A percentile compares a stretch with the other conserved stretches of the same genome.
phyloP scores from a whole-genome alignment of 1,284 basidiomycete species.

The Cutaneotrichosporon mucoides region DNA sequence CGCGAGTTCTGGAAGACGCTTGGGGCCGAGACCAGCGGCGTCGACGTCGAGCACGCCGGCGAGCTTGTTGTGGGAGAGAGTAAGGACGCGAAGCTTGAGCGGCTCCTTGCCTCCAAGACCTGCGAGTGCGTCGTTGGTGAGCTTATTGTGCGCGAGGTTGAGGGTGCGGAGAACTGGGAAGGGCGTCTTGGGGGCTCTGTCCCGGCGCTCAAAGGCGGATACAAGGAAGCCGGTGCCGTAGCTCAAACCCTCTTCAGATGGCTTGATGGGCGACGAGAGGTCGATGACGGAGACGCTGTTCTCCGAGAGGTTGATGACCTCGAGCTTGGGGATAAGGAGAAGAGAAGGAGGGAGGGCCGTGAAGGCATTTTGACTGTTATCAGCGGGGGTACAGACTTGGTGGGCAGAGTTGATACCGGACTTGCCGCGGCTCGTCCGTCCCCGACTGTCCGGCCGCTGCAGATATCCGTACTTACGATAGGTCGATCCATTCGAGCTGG shows the following conservation, averaged over 20 bases:
- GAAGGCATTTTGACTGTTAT: slow-evolving; percentile 37
- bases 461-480: slow-evolving; percentile 34
- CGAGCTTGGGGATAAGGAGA: slow-evolving; percentile 43
- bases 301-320: slow-evolving; percentile 39
- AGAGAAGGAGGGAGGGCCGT: slow-evolving; percentile 34
- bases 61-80: slow-evolving; percentile 34
- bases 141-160: slow-evolving; percentile 34
- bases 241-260: slow-evolving; percentile 38
- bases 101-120: slow-evolving; percentile 17
- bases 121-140: slow-evolving; percentile 25
- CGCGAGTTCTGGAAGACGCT: slow-evolving; percentile 28
- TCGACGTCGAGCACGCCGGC: slow-evolving; percentile 27
- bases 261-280: slow-evolving; percentile 34
- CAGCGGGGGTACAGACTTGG: neutral
- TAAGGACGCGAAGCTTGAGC: slow-evolving; percentile 28
- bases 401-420: too few relatives aligned
- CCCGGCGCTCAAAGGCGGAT: slow-evolving; percentile 36
- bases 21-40: slow-evolving; percentile 16
- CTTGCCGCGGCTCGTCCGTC: neutral
- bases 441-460: neutral
- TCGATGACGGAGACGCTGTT: slow-evolving; percentile 38
- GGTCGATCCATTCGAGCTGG: slow-evolving; percentile 36
- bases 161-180: slow-evolving; percentile 34
- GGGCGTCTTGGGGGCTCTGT: slow-evolving; percentile 21
- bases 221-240: slow-evolving; percentile 45